Percentiles rank a stretch among this genome's conserved stretches.
These are phyloP conservation scores for Rhodamnia rubescens DNA, from an alignment of 345 rosid species.

Conservation along the genomic window DNA sequence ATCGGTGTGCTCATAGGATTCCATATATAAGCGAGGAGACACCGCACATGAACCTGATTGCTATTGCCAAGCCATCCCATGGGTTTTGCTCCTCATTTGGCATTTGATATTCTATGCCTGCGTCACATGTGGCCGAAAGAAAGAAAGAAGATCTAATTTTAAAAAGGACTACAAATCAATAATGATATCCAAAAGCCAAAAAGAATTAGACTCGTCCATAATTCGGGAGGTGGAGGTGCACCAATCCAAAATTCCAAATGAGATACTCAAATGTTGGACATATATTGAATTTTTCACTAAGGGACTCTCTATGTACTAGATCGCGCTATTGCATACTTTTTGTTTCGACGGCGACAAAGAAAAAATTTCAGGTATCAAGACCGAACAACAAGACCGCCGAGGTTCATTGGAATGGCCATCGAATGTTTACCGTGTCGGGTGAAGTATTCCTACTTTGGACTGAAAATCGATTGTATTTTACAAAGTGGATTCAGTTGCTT, in stretches of 20 bases:
- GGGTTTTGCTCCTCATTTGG: not conserved
- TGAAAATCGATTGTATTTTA: not conserved
- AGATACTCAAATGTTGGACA: not conserved
- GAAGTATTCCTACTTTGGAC: not conserved
- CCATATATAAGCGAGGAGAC: not conserved
- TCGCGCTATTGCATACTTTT: not conserved
- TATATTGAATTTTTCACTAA: not conserved
- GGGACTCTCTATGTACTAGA: not conserved
- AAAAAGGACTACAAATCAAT: not conserved
- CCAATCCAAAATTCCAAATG: not conserved
- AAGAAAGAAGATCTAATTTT: not conserved
- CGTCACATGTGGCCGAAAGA: not conserved
- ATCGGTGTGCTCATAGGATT: not conserved
- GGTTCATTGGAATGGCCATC: not conserved
- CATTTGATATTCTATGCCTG: not conserved
- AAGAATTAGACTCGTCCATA: not conserved
- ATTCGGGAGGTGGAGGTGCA: not conserved
- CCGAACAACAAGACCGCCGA: not conserved
- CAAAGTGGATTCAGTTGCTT: not conserved
- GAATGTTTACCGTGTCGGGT: not conserved
- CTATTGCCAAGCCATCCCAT: not conserved
- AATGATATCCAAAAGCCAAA: not conserved
- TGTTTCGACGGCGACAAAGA: not conserved
- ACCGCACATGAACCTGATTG: not conserved
- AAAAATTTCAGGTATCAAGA: not conserved